Conservation (phyloP, 257 asterid species). For the Solanum okadae region DNA sequence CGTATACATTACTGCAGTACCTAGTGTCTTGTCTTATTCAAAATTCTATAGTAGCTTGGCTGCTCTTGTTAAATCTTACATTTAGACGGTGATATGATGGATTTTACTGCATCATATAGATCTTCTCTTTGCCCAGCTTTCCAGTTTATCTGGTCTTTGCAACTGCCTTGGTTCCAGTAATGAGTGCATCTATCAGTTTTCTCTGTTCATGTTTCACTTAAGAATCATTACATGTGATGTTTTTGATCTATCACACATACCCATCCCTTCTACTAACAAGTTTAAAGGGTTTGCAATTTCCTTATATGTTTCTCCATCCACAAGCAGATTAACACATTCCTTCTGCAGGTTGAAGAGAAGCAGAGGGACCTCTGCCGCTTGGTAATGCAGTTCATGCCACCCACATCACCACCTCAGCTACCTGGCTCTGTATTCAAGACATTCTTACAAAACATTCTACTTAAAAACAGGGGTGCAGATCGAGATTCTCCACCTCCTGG, state of each 20-base stretch:
- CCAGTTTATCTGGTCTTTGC: neutral
- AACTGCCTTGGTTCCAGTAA: neutral
- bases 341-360: slow-evolving; percentile 83
- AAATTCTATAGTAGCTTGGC: neutral
- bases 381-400: slow-evolving; percentile 89
- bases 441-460: slow-evolving; percentile 69
- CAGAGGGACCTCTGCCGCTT: slow-evolving; percentile 87
- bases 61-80: neutral
- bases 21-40: neutral
- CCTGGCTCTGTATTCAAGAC: slow-evolving; percentile 89
- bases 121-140: neutral
- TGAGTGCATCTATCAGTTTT: neutral
- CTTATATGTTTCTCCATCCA: slow-evolving; percentile 6
- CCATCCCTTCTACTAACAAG: neutral
- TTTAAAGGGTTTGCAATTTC: neutral
- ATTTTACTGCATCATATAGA: neutral
- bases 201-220: neutral
- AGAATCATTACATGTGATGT: neutral
- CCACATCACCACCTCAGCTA: slow-evolving; percentile 57
- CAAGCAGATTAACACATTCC: neutral
- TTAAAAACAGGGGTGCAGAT: slow-evolving; percentile 93
- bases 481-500: slow-evolving; percentile 91
- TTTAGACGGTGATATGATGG: neutral
- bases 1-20: neutral
- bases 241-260: neutral